Conservation (phyloP, 2,329 filamentous ascomycete genomes). For the Fusarium hostae region DNA sequence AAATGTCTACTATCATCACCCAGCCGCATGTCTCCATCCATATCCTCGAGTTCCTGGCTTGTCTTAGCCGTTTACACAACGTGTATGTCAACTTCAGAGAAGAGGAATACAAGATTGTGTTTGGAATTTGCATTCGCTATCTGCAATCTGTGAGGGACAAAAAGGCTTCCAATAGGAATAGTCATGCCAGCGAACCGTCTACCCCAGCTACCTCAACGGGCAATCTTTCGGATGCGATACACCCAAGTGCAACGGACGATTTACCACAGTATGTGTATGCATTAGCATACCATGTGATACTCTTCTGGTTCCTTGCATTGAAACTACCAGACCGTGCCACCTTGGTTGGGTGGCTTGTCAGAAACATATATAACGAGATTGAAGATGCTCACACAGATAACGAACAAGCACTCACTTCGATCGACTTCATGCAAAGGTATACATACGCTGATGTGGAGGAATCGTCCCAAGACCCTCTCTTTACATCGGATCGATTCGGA, state of each 20-base stretch:
- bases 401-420: conserved; percentile 91
- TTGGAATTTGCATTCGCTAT: conserved; percentile 94
- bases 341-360: conserved; percentile 90
- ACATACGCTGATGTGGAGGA: conserved; percentile 88
- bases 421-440: conserved; percentile 94
- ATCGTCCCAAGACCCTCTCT: conserved; percentile 73
- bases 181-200: conserved; percentile 56
- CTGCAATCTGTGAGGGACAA: conserved; percentile 86
- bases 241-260: conserved; percentile 67
- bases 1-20: conserved; percentile 96
- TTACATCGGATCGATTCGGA: conserved; percentile 72
- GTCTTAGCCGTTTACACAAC: conserved; percentile 83
- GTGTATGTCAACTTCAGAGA: conserved; percentile 90
- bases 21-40: conserved; percentile 92
- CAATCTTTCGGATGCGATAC: conserved; percentile 34
- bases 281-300: conserved; percentile 92
- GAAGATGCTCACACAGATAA: conserved; percentile 80
- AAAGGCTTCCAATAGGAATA: conserved; percentile 60
- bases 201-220: conserved; percentile 41
- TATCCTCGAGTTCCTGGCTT: conserved; percentile 94
- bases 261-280: conserved; percentile 94
- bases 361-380: conserved; percentile 82
- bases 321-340: conserved; percentile 85
- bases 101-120: conserved; percentile 92
- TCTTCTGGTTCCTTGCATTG: conserved; percentile 95